Evolutionary conservation across 352 stramenopile genomes (phyloP), one percentile per base, ranked within the genome.

Genomic region (Pythium diclinum): DNA sequence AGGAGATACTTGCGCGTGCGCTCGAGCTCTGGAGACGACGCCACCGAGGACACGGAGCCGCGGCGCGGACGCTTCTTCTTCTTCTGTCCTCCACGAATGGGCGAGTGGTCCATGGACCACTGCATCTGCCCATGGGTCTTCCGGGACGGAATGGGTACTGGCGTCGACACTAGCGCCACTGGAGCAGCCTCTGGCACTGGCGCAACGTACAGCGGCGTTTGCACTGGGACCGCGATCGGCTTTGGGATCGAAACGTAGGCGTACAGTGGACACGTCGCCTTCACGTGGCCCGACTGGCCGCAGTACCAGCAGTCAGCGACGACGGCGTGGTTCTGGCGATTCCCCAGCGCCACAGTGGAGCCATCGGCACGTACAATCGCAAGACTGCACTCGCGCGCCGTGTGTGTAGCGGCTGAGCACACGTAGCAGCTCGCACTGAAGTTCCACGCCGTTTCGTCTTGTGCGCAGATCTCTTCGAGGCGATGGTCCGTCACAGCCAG

Each of bases 261-360:
- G 23, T 67, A 69, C 73, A 91, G 84, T 19, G 84, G 85, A 51
- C 82, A 93, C 61, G 82, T 73, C 19, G 77, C 76, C 68, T 93
- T 93, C 61, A 86, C 86, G 60, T 93, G 85, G 0, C 83, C 82
- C 19, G 77, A 72, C 40, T 83, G 78, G 6, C 85, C 85, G 46
- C 85, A 93, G 54, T 93, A 93, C 85, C 85, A 93, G 67, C 85
- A 93, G 34, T 91, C 81, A 1, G 72, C 71, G 19, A 83, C 61
- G 9, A 34, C 21, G 6, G 21, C 21, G 38, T 23, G 48, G 19
- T 28, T 10, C 46, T 30, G 7, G 3, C 63, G 56, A 9, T 8
- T 33, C 4, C 61, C 54, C 3, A 68, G 6, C 16, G 61, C 54
- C 2, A 63, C 61, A 13, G 61, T 68, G 32, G 61, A 62, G 21